Conservation (phyloP, 2,329 filamentous ascomycete species). For the Exophiala xenobiotica region DNA sequence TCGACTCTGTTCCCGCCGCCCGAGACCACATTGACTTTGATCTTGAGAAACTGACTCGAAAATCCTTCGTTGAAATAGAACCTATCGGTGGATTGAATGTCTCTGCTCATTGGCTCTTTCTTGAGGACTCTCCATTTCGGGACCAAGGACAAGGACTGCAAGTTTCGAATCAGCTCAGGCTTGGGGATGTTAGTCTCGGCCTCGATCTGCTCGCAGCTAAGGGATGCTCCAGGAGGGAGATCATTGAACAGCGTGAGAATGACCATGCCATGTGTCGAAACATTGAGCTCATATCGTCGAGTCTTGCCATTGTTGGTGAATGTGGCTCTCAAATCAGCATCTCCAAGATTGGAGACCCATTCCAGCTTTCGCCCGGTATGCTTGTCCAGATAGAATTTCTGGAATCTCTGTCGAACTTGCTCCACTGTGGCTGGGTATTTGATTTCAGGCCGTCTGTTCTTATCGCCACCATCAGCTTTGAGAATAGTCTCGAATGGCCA, state of each 20-base stretch:
- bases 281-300: conserved; percentile 82
- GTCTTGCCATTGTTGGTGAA: conserved; percentile 72
- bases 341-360: conserved; percentile 76
- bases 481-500: conserved; percentile 93
- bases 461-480: conserved; percentile 51
- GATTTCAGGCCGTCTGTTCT: conserved; percentile 50
- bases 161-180: conserved; percentile 69
- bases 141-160: conserved; percentile 79
- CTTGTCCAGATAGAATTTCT: conserved; percentile 81
- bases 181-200: conserved; percentile 74
- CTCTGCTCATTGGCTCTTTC: conserved; percentile 78
- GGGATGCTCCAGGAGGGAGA: conserved; percentile 50
- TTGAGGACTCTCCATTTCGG: conserved; percentile 78
- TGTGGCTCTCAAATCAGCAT: conserved; percentile 79
- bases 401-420: conserved; percentile 77
- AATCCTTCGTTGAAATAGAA: conserved; percentile 85
- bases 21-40: conserved; percentile 83
- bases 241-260: conserved; percentile 89
- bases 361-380: conserved; percentile 85
- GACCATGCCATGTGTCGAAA: conserved; percentile 89
- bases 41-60: conserved; percentile 76
- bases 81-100: conserved; percentile 70
- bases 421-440: conserved; percentile 74
- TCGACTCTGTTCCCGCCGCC: conserved; percentile 79
- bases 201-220: conserved; percentile 76